Conservation (phyloP, 208 protist genomes). For the Naegleria gruberi region DNA sequence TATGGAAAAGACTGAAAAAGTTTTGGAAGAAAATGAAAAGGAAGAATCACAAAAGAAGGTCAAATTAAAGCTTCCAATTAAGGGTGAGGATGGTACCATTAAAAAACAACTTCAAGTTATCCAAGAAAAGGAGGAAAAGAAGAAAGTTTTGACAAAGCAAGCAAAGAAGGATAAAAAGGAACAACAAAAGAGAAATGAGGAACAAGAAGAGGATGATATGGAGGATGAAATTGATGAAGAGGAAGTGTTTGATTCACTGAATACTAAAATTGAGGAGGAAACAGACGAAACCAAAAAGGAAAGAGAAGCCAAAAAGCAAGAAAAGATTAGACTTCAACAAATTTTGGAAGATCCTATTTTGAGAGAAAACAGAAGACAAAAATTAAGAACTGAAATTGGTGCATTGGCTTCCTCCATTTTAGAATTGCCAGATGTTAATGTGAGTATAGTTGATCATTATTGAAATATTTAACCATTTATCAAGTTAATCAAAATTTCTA, state of each 20-base stretch:
- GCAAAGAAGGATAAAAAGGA: conserved; percentile 23
- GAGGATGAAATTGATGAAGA: conserved; percentile 28
- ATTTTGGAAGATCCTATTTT: neutral
- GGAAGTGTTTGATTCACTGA: neutral
- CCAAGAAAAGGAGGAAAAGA: conserved; percentile 19
- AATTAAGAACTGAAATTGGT: neutral
- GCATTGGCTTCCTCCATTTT: neutral
- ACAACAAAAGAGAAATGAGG: conserved; percentile 11
- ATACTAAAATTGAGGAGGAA: conserved; percentile 24
- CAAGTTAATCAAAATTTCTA: neutral
- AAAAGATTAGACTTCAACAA: neutral
- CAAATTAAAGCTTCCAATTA: conserved; percentile 15
- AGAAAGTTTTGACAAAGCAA: conserved; percentile 20
- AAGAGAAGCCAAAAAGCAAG: conserved; percentile 23
- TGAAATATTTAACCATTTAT: neutral
- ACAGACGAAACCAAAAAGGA: conserved; percentile 13
- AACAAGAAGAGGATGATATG: conserved; percentile 19
- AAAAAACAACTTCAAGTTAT: neutral
- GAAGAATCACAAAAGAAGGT: conserved; percentile 21
- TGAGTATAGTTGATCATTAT: neutral
- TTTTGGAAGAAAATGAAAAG: conserved; percentile 22
- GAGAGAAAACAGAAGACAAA: neutral
- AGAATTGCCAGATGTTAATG: neutral
- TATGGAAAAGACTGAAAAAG: neutral
- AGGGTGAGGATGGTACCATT: conserved; percentile 9